A percentile compares a stretch with the other conserved stretches of the same genome.
These are phyloP conservation scores for Cyamopsis tetragonoloba DNA, from an alignment of 306 rosid genomes.

Conservation along the genomic window DNA sequence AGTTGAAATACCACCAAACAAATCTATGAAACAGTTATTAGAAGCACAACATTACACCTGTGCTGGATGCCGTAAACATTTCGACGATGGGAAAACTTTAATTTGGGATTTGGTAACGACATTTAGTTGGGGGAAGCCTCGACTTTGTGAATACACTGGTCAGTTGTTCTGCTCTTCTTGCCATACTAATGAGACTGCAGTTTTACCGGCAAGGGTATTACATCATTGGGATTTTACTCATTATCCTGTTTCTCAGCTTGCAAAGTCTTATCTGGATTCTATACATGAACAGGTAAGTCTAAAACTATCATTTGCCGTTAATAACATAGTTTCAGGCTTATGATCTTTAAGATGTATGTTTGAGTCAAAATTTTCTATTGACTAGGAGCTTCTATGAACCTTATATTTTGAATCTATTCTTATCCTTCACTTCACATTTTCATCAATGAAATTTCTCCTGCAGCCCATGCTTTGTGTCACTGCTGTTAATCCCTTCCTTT, in stretches of 20 bases:
- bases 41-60: constrained; percentile 86
- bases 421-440: not conserved
- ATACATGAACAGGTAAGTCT: constrained; percentile 84
- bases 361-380: not conserved
- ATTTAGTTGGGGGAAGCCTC: constrained; percentile 96
- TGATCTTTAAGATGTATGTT: constrained; percentile 12
- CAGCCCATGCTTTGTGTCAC: constrained; percentile 99
- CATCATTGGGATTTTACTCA: constrained; percentile 88
- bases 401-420: constrained; percentile 6
- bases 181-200: constrained; percentile 88
- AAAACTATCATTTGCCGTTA: constrained; percentile 16
- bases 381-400: no score
- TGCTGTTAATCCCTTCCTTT: constrained; percentile 95
- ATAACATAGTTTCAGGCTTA: not conserved
- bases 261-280: constrained; percentile 90
- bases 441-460: constrained; percentile 43
- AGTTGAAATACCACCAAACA: constrained; percentile 77
- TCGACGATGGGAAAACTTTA: constrained; percentile 71
- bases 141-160: constrained; percentile 88
- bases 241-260: constrained; percentile 85
- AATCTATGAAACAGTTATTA: constrained; percentile 74
- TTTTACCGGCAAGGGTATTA: constrained; percentile 92
- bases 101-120: constrained; percentile 80
- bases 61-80: constrained; percentile 93
- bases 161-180: constrained; percentile 91